Conservation (phyloP, 2,329 filamentous ascomycete genomes). For the Coniella lustricola region DNA sequence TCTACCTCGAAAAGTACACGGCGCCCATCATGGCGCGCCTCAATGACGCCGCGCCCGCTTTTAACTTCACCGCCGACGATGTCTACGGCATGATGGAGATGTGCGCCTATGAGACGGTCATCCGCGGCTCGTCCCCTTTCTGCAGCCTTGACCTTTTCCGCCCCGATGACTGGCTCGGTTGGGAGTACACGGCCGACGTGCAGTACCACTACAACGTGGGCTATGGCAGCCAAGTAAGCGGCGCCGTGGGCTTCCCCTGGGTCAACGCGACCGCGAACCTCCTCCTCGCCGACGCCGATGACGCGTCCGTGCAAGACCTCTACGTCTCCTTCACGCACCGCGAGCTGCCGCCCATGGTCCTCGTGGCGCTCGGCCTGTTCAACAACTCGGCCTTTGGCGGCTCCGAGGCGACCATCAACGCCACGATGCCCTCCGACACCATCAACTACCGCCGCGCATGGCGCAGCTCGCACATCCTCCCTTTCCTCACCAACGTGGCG, state of each 20-base stretch:
- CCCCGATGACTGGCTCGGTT: conserved; percentile 57
- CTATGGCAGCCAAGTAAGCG: conserved; percentile 52
- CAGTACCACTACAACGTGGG: conserved; percentile 60
- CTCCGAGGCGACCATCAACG: conserved; percentile 44
- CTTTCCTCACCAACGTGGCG: conserved; percentile 60
- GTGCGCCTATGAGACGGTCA: conserved; percentile 60
- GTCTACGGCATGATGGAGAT: conserved; percentile 60
- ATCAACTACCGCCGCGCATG: conserved; percentile 59
- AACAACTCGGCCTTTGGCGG: conserved; percentile 56
- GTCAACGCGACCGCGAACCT: conserved; percentile 52
- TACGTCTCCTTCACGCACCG: conserved; percentile 65
- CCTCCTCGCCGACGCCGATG: conserved; percentile 32
- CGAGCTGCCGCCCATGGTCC: conserved; percentile 59
- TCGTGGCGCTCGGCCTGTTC: conserved; percentile 62
- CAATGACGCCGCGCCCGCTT: conserved; percentile 42
- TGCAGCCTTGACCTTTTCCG: conserved; percentile 53
- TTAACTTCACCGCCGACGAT: conserved; percentile 58
- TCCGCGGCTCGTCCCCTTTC: conserved; percentile 54
- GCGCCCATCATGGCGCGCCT: conserved; percentile 52
- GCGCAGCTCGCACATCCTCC: conserved; percentile 55
- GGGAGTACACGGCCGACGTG: conserved; percentile 59
- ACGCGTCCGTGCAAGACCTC: conserved; percentile 43
- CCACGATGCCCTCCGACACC: conserved; percentile 55
- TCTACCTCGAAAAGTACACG: conserved; percentile 49
- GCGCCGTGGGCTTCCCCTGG: conserved; percentile 59